Percentiles rank a stretch among this genome's conserved stretches.
Conservation (phyloP, 2,329 filamentous ascomycete genomes). For the Neofusicoccum laricinum region DNA sequence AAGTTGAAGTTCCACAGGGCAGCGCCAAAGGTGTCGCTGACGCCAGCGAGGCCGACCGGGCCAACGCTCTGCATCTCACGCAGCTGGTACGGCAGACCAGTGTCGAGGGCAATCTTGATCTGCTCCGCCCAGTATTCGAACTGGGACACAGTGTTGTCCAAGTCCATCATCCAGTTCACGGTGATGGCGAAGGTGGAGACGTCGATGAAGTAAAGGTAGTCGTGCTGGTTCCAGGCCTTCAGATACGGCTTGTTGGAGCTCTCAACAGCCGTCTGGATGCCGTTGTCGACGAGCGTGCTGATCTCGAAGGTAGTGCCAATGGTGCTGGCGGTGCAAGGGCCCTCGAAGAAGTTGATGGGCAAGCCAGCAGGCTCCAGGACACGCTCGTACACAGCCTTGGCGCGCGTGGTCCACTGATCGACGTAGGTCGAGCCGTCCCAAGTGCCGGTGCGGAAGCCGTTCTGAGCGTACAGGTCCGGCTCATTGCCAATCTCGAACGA, state of each 20-base stretch:
- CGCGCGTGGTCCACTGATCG: slow-evolving; percentile 46
- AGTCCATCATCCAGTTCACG: slow-evolving; percentile 44
- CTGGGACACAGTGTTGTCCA: slow-evolving; percentile 47
- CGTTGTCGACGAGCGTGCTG: slow-evolving; percentile 37
- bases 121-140: slow-evolving; percentile 48
- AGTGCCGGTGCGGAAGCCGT: slow-evolving; percentile 43
- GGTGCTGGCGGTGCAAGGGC: slow-evolving; percentile 49
- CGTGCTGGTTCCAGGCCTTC: slow-evolving; percentile 52
- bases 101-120: slow-evolving; percentile 40
- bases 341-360: slow-evolving; percentile 47
- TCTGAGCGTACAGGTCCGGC: slow-evolving; percentile 42
- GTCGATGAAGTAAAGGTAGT: slow-evolving; percentile 54
- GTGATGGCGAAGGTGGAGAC: slow-evolving; percentile 45
- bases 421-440: slow-evolving; percentile 47
- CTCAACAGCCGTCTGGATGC: slow-evolving; percentile 37
- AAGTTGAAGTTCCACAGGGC: slow-evolving; percentile 54
- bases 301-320: slow-evolving; percentile 52
- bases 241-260: slow-evolving; percentile 35
- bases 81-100: slow-evolving; percentile 47
- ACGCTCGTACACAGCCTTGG: slow-evolving; percentile 42
- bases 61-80: slow-evolving; percentile 53
- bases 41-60: slow-evolving; percentile 45
- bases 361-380: slow-evolving; percentile 43
- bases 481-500: slow-evolving; percentile 47
- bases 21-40: slow-evolving; percentile 50